Evolutionary conservation across 2,329 filamentous ascomycete genomes (phyloP).

Genomic region (Coniella vitis): DNA sequence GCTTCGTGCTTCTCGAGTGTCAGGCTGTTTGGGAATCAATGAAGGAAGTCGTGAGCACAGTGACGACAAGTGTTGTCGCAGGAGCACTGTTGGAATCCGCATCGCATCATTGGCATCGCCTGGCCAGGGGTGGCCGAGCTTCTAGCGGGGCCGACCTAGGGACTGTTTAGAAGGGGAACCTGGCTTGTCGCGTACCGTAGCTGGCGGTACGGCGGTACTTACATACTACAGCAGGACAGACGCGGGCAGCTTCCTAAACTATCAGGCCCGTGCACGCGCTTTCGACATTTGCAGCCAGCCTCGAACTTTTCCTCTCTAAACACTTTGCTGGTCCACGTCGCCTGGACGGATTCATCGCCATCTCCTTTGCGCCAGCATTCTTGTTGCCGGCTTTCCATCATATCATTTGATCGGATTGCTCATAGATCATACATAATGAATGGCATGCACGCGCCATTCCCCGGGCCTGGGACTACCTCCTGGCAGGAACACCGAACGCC

Average conservation of each 20-base stretch:
- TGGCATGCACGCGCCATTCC: slow-evolving; percentile 39
- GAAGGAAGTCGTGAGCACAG: background rate
- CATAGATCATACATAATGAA: slow-evolving; percentile 43
- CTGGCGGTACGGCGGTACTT: background rate
- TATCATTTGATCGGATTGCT: background rate
- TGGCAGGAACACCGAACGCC: slow-evolving; percentile 80
- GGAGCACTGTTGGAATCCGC: background rate
- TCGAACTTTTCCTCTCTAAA: background rate
- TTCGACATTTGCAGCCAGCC: slow-evolving; percentile 1
- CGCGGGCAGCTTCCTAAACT: background rate
- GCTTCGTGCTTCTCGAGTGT: background rate
- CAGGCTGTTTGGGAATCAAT: background rate
- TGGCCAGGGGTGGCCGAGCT: background rate
- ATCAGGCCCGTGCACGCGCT: slow-evolving; percentile 1
- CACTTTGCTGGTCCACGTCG: background rate
- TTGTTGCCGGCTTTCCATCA: background rate
- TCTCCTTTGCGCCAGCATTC: background rate
- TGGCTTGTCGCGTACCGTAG: background rate
- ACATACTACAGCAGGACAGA: background rate
- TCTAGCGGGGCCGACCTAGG: background rate
- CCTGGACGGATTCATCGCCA: background rate
- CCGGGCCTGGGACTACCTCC: slow-evolving; percentile 27
- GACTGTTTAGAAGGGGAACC: background rate
- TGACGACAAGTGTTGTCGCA: background rate
- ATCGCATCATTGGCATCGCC: background rate